phyloP scores from a whole-genome alignment of 1,284 basidiomycete genomes.

The Takashimella koratensis region DNA sequence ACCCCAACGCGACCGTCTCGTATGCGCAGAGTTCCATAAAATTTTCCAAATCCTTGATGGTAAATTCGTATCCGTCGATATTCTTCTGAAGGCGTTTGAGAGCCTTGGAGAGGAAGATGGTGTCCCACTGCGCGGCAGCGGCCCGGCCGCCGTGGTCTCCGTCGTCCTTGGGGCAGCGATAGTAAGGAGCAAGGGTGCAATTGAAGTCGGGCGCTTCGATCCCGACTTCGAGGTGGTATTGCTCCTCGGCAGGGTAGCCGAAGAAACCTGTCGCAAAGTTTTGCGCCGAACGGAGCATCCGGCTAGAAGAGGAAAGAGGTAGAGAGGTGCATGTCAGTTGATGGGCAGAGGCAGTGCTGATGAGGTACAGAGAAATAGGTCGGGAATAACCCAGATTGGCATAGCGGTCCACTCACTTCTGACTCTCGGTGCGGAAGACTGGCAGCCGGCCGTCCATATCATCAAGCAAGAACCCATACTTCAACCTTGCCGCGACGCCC shows the following conservation, averaged over 20 bases:
- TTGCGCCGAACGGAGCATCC: conserved; percentile 51
- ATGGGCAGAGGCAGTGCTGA: too few species aligned
- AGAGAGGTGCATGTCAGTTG: too few species aligned
- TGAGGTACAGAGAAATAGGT: too few species aligned
- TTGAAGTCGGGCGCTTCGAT: conserved; percentile 52
- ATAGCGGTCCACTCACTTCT: conserved; percentile 40
- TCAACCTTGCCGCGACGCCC: conserved; percentile 45
- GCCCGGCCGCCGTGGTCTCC: conserved; percentile 12
- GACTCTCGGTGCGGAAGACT: conserved; percentile 50
- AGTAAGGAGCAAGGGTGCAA: conserved; percentile 52
- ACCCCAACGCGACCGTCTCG: conserved; percentile 54
- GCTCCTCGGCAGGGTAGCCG: conserved; percentile 48
- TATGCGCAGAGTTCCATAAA: conserved; percentile 56
- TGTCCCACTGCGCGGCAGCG: conserved; percentile 57
- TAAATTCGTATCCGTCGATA: conserved; percentile 63
- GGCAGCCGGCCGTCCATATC: conserved; percentile 46
- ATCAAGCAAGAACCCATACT: conserved; percentile 49
- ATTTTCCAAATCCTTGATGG: conserved; percentile 61
- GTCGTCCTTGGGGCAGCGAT: conserved; percentile 36
- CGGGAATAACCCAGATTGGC: too few species aligned
- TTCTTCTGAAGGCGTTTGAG: conserved; percentile 59
- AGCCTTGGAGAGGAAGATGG: conserved; percentile 67
- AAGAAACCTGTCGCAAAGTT: conserved; percentile 52
- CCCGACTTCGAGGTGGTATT: conserved; percentile 49
- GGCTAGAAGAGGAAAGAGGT: conserved; percentile 23